Evolutionary conservation across 2,329 filamentous ascomycete species (phyloP).

Genomic region (Fusarium sp.): DNA sequence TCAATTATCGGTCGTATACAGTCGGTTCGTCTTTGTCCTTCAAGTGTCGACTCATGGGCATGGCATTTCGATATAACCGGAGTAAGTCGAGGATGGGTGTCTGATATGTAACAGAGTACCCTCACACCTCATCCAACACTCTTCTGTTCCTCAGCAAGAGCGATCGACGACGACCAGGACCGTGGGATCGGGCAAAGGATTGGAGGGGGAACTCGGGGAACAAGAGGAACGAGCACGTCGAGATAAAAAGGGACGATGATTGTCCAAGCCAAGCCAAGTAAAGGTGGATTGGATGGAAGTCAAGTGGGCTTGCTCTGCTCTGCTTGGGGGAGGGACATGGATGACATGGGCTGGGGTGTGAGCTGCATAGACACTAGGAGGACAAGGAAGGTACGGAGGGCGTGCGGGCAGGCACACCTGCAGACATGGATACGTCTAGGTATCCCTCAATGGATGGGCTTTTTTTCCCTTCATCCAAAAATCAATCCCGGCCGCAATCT

Average conservation of each 20-base stretch:
- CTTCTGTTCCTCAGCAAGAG: neutral
- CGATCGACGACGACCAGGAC: slow-evolving; percentile 14
- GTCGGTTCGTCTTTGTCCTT: slow-evolving; percentile 14
- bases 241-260: slow-evolving; percentile 38
- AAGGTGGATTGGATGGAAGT: slow-evolving; percentile 18
- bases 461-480: slow-evolving; percentile 11
- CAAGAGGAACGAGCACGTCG: slow-evolving; percentile 32
- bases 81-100: neutral
- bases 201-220: slow-evolving; percentile 26
- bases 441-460: neutral
- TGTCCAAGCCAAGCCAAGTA: neutral
- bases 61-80: slow-evolving; percentile 16
- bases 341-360: slow-evolving; percentile 22
- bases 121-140: slow-evolving; percentile 11
- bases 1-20: neutral
- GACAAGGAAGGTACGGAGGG: neutral
- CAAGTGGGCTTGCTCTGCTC: slow-evolving; percentile 21
- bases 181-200: slow-evolving; percentile 11
- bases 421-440: neutral
- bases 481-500: slow-evolving; percentile 38
- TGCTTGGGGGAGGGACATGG: neutral
- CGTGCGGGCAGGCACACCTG: neutral
- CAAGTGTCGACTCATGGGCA: slow-evolving; percentile 11
- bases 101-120: neutral
- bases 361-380: slow-evolving; percentile 2